phyloP scores from a whole-genome alignment of 441 rosid genomes.

The Breynia disticha region DNA sequence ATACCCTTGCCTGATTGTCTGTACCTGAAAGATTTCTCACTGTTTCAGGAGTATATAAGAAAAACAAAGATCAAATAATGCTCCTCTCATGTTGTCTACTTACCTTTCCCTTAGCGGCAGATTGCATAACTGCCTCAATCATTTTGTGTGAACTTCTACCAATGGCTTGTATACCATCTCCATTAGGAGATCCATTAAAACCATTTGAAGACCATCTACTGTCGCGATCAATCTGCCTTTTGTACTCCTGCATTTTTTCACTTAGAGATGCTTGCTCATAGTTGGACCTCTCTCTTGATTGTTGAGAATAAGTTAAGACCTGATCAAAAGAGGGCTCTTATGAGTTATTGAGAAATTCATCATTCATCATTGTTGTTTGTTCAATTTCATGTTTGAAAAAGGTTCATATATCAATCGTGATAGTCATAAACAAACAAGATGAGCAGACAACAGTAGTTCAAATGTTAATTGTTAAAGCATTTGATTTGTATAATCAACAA shows the following conservation, averaged over 20 bases:
- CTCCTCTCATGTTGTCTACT: conserved; percentile 7
- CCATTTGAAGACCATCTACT: conserved; percentile 83
- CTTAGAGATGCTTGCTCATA: conserved; percentile 93
- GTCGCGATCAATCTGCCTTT: conserved; percentile 94
- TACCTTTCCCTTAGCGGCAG: conserved; percentile 99
- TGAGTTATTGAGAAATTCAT: neutral
- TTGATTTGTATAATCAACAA: no score
- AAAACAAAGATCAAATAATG: conserved; percentile 3
- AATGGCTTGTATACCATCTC: conserved; percentile 96
- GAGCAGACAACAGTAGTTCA: no score
- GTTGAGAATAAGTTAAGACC: conserved; percentile 96
- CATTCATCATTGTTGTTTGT: neutral
- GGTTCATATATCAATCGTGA: no score
- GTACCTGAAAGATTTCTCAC: conserved; percentile 49
- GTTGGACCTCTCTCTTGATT: conserved; percentile 94
- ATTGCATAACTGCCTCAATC: conserved; percentile 99
- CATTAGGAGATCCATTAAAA: conserved; percentile 92
- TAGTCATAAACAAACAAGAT: no score
- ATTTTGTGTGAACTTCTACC: conserved; percentile 99
- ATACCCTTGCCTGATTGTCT: conserved; percentile 96
- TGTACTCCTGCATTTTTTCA: conserved; percentile 96
- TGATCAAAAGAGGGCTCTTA: conserved; percentile 9
- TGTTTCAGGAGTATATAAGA: conserved; percentile 13
- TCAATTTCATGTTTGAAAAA: neutral
- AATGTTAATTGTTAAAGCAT: no score